Evolutionary conservation across 1,284 basidiomycete species (phyloP), one percentile per base, ranked within the genome.

Genomic region (Trametes hirsuta): DNA sequence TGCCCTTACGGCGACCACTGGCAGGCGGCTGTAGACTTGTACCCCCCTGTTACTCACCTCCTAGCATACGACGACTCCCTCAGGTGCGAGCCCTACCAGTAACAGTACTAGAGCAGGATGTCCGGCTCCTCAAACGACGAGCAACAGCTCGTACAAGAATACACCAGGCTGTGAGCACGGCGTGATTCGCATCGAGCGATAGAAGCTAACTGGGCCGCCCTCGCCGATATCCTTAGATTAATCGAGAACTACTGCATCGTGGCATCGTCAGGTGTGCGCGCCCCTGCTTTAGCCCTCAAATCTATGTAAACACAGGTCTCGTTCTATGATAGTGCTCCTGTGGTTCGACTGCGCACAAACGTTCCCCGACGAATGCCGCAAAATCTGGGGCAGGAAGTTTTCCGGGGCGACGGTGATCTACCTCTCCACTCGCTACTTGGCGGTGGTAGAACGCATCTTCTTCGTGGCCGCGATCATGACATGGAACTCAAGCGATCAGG

Each of bases 341-440:
- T 59, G 40, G 40, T 59, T 49, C 30, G 57, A 59, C 39, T 53
- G 42, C 24, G 14, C 35, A 6, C 30, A 53, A n/a, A 53, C 57
- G 6, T 39, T 53, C 34, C 36, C 50, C 2, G 30, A 44, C 9
- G 65, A 66, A 35, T 46, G 60, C 10, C 35, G 47, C 5, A 42
- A 35, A 10, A 51, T 66, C 0, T 64, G 65, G 62, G 30, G 24
- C 1, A 48, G 46, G 14, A 58, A 56, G 14, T 41, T 49, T 36
- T 45, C 52, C 10, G 61, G 57, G 1, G 58, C 52, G 4, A 66
- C 58, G 3, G 12, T 58, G 3, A 46, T 62, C 4, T 66, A 53
- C 24, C 37, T 64, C 15, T 12, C 55, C 2, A 58, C 55, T n/a
- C 65, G 65, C 0, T 64, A 66, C 46, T 47, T 39, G 8, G 24